Evolutionary conservation across 345 rosid genomes (phyloP).

Genomic region (Euphorbia peplus): DNA sequence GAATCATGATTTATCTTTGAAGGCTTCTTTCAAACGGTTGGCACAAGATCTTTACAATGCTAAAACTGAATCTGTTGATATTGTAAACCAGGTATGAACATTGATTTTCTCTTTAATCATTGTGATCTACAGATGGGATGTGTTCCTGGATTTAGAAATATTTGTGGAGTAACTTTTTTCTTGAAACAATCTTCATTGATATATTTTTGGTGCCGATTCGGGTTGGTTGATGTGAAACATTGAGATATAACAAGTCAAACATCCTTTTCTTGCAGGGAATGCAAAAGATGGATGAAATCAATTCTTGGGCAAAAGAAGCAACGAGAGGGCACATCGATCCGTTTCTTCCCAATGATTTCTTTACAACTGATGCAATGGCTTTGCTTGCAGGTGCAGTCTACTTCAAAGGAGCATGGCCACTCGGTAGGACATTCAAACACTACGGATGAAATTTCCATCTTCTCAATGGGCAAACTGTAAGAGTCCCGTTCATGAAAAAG

Average conservation of each 20-base stretch:
- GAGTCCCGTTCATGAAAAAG: too few relatives aligned
- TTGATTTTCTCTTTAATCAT: too few relatives aligned
- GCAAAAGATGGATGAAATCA: neutral
- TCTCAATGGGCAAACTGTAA: slow-evolving; percentile 11
- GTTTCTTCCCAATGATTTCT: neutral
- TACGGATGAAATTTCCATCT: neutral
- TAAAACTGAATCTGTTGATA: slow-evolving; percentile 7
- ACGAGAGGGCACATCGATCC: neutral
- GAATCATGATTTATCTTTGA: slow-evolving; percentile 6
- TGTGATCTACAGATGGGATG: too few relatives aligned
- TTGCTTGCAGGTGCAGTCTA: slow-evolving; percentile 8
- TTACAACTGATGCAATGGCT: neutral
- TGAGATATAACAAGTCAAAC: too few relatives aligned
- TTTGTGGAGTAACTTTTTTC: too few relatives aligned
- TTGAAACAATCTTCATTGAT: too few relatives aligned
- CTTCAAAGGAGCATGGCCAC: slow-evolving; percentile 7
- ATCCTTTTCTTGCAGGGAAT: neutral
- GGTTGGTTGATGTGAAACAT: too few relatives aligned
- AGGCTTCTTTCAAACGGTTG: too few relatives aligned
- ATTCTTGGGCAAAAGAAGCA: neutral
- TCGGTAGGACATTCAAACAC: neutral
- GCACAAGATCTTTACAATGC: slow-evolving; percentile 20
- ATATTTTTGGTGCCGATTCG: too few relatives aligned
- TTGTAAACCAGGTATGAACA: slow-evolving; percentile 20
- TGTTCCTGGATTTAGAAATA: too few relatives aligned